Conservation (phyloP, 768 basidiomycete genomes). For the Collybia mongolica region DNA sequence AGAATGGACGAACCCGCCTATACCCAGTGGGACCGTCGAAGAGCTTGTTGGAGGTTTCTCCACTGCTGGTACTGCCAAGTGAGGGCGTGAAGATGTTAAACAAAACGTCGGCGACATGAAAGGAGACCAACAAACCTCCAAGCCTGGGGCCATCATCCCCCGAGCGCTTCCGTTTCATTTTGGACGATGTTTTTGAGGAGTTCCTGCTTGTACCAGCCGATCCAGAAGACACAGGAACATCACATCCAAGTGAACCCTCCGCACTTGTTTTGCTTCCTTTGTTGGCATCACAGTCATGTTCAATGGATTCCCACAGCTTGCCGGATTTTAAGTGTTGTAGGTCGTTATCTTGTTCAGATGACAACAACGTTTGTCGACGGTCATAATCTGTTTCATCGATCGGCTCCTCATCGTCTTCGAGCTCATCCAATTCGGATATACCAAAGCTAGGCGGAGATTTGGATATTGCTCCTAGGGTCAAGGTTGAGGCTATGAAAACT, state of each 20-base stretch:
- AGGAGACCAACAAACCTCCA: neutral
- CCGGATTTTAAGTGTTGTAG: slow-evolving; percentile 38
- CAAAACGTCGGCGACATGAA: neutral
- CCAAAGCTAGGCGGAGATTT: slow-evolving; percentile 24
- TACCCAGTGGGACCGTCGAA: slow-evolving; percentile 14
- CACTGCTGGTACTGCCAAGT: neutral
- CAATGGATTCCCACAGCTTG: slow-evolving; percentile 41
- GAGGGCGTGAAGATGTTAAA: neutral
- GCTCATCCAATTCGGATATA: slow-evolving; percentile 8
- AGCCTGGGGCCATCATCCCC: slow-evolving; percentile 8
- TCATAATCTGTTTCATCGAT: slow-evolving; percentile 42
- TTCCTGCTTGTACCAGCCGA: neutral
- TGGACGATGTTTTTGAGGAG: neutral
- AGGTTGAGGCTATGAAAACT: slow-evolving; percentile 2
- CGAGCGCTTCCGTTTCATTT: slow-evolving; percentile 12
- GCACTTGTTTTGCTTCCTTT: slow-evolving; percentile 3
- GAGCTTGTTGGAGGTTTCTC: neutral
- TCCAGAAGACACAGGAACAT: neutral
- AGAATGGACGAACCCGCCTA: slow-evolving; percentile 36
- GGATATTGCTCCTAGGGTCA: neutral
- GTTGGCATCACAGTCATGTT: slow-evolving; percentile 50
- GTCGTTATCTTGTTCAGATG: slow-evolving; percentile 42
- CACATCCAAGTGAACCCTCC: slow-evolving; percentile 17
- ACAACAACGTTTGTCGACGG: slow-evolving; percentile 51
- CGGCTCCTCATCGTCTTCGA: slow-evolving; percentile 32